Conservation (phyloP, 2,329 filamentous ascomycete species). For the Myrmaecium sp. region DNA sequence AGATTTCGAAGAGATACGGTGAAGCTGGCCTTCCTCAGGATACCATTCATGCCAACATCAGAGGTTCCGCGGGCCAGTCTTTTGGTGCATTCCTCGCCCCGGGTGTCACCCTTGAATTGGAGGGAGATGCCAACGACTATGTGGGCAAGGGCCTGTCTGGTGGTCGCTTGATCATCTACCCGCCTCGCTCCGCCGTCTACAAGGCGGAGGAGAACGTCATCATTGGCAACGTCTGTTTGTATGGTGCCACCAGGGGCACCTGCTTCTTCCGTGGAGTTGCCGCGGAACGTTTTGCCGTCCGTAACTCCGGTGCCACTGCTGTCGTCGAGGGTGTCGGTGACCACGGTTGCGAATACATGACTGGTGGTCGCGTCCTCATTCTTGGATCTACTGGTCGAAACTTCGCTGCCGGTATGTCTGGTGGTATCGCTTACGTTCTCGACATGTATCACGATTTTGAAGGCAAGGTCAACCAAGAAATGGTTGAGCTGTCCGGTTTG, state of each 20-base stretch:
- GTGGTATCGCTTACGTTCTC: constrained; percentile 87
- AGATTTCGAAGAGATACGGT: constrained; percentile 83
- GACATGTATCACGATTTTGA: constrained; percentile 82
- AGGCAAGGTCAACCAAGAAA: constrained; percentile 89
- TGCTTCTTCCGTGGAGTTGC: constrained; percentile 96
- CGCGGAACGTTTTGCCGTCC: constrained; percentile 88
- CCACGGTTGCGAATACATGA: constrained; percentile 98
- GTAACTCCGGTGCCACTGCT: constrained; percentile 91
- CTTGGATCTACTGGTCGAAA: constrained; percentile 85
- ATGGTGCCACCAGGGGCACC: constrained; percentile 77
- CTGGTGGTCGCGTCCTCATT: constrained; percentile 76
- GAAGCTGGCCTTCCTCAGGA: constrained; percentile 79
- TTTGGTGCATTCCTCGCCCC: constrained; percentile 90
- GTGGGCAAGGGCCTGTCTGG: constrained; percentile 92
- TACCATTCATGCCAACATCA: constrained; percentile 90
- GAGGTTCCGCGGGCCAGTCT: constrained; percentile 89
- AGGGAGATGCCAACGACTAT: constrained; percentile 93
- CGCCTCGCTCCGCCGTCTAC: constrained; percentile 75
- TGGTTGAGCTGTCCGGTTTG: constrained; percentile 78
- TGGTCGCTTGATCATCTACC: constrained; percentile 84
- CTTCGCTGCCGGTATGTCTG: constrained; percentile 97
- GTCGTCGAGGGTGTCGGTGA: constrained; percentile 94
- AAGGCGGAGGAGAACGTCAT: constrained; percentile 94
- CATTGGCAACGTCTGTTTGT: constrained; percentile 86
- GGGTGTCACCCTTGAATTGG: constrained; percentile 84